These are phyloP conservation scores for Lachnellula subtilissima DNA, from an alignment of 2,329 filamentous ascomycete genomes.

Conservation along the genomic window DNA sequence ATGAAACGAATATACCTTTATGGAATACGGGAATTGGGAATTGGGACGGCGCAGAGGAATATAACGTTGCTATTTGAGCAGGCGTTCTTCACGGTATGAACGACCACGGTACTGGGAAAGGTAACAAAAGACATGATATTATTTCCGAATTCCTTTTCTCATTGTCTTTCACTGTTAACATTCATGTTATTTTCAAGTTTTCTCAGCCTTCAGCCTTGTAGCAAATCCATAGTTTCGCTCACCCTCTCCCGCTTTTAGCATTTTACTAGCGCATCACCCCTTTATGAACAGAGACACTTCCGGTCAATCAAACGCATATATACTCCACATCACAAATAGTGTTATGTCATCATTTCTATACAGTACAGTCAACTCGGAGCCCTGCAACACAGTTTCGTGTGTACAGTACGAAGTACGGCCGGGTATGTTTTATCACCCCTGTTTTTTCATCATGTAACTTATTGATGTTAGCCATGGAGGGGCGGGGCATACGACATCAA, in stretches of 20 bases:
- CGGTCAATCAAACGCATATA: background rate
- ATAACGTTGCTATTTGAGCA: too few species aligned
- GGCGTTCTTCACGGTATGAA: background rate
- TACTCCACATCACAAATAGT: too few species aligned
- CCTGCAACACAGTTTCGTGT: too few species aligned
- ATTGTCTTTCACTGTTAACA: background rate
- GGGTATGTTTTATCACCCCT: too few species aligned
- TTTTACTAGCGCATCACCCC: too few species aligned
- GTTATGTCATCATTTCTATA: background rate
- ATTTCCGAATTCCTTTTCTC: background rate
- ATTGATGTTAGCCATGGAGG: too few species aligned
- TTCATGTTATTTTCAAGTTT: background rate
- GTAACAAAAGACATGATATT: background rate
- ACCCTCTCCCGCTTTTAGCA: too few species aligned
- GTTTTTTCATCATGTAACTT: too few species aligned
- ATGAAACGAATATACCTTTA: too few species aligned
- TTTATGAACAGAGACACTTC: background rate
- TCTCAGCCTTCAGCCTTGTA: background rate
- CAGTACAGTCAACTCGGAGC: background rate
- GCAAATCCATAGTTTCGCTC: background rate
- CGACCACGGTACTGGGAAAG: background rate
- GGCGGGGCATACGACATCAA: background rate
- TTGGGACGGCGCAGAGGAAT: too few species aligned
- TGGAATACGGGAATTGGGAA: too few species aligned
- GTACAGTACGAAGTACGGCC: too few species aligned